Evolutionary conservation across 495 filamentous ascomycete species (phyloP).

Genomic region (Penicillium bialowiezense): DNA sequence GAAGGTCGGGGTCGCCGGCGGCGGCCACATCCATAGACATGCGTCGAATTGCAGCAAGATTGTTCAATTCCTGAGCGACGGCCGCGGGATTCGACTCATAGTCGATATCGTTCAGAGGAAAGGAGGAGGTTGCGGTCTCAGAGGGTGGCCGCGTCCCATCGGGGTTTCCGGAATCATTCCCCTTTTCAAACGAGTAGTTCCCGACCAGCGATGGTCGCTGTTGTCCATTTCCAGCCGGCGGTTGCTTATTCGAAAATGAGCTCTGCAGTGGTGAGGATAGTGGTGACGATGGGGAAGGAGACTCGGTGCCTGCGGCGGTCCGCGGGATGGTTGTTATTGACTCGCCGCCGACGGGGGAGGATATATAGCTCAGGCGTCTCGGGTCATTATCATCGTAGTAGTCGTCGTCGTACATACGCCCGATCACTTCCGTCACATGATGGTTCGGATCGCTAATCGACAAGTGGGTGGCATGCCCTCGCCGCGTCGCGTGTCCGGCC

Average conservation of each 20-base stretch:
- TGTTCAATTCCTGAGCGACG: conserved; percentile 92
- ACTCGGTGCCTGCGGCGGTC: conserved; percentile 44
- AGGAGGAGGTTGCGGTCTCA: conserved; percentile 70
- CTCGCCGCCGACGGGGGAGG: conserved; percentile 48
- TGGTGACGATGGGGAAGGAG: conserved; percentile 32
- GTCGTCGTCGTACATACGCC: conserved; percentile 89
- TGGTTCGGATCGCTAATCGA: conserved; percentile 81
- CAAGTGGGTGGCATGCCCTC: conserved; percentile 63
- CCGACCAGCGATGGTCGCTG: conserved; percentile 35
- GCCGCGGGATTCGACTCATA: conserved; percentile 86
- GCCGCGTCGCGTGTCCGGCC: conserved; percentile 51
- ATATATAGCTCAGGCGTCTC: conserved; percentile 63
- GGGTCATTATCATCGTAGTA: conserved; percentile 65
- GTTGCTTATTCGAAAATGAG: conserved; percentile 26
- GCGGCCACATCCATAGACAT: conserved; percentile 98
- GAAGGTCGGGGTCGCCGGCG: conserved; percentile 87
- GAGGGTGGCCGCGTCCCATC: conserved; percentile 57
- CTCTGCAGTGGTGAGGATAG: conserved; percentile 24
- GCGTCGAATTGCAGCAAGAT: conserved; percentile 88
- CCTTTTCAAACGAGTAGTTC: conserved; percentile 47
- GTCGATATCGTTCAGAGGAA: conserved; percentile 88
- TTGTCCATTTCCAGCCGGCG: conserved; percentile 39
- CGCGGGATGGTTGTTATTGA: conserved; percentile 45
- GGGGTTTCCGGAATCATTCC: conserved; percentile 53
- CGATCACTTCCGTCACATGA: conserved; percentile 97